phyloP scores from a whole-genome alignment of 2,329 filamentous ascomycete species.

The Elsinoe fawcettii region DNA sequence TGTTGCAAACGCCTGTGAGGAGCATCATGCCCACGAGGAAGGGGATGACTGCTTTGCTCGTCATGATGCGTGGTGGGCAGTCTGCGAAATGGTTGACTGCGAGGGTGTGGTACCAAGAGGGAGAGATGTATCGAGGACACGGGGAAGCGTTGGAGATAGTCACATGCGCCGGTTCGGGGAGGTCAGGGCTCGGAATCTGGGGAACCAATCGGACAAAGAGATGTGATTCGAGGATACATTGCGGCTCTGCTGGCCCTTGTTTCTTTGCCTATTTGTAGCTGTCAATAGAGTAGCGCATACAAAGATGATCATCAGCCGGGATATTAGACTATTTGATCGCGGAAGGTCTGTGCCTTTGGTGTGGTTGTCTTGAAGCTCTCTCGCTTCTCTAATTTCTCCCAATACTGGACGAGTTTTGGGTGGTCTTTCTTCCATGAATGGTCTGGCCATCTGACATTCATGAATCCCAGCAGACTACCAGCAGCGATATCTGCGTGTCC shows the following conservation, averaged over 20 bases:
- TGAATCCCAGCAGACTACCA: slow-evolving; percentile 29
- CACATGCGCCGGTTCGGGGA: slow-evolving; percentile 4
- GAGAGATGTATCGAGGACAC: neutral
- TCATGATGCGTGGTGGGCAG: slow-evolving; percentile 46
- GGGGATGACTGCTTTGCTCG: slow-evolving; percentile 63
- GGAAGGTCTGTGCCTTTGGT: slow-evolving; percentile 30
- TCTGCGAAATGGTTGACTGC: neutral
- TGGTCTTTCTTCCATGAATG: slow-evolving; percentile 30
- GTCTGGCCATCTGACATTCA: slow-evolving; percentile 28
- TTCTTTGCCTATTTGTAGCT: neutral
- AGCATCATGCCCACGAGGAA: slow-evolving; percentile 94
- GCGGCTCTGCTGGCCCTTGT: slow-evolving; percentile 7
- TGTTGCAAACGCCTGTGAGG: slow-evolving; percentile 92
- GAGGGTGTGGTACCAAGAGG: neutral
- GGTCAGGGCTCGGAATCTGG: neutral
- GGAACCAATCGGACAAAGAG: slow-evolving; percentile 2
- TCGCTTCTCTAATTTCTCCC: slow-evolving; percentile 37
- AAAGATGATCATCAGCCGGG: neutral
- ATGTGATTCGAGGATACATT: neutral
- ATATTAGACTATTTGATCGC: slow-evolving; percentile 30
- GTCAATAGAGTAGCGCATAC: neutral
- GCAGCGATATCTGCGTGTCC: slow-evolving; percentile 32
- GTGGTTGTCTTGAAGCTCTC: slow-evolving; percentile 33
- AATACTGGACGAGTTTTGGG: slow-evolving; percentile 37
- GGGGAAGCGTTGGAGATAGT: slow-evolving; percentile 1